These are phyloP conservation scores for Salvia sclarea DNA, from an alignment of 305 asterid species.

Conservation along the genomic window DNA sequence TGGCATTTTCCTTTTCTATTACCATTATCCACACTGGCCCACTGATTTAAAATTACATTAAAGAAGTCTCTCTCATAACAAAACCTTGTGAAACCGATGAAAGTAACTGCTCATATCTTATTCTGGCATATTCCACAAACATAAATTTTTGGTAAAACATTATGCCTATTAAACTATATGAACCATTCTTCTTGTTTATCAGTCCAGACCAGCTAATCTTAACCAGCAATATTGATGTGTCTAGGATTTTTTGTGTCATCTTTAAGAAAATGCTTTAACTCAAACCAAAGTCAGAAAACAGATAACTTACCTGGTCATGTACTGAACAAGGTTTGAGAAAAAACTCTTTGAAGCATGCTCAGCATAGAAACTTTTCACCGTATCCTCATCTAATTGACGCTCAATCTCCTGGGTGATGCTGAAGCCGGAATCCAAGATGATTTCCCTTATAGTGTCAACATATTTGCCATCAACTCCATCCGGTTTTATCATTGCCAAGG, in stretches of 20 bases:
- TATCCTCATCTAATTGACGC: conserved; percentile 58
- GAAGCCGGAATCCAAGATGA: conserved; percentile 60
- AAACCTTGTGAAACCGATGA: background rate
- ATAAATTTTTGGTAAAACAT: background rate
- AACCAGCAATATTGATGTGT: background rate
- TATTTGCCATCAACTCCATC: conserved; percentile 75
- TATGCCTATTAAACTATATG: background rate
- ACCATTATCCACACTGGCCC: conserved; percentile 79
- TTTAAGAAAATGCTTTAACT: conserved; percentile 14
- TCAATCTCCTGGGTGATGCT: conserved; percentile 50
- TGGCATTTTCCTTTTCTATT: conserved; percentile 74
- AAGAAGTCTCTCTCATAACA: conserved; percentile 22
- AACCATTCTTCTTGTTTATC: conserved; percentile 7
- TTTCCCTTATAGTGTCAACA: conserved; percentile 53
- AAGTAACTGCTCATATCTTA: background rate
- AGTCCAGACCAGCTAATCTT: conserved; percentile 22
- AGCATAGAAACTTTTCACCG: conserved; percentile 55
- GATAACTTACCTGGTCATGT: conserved; percentile 67
- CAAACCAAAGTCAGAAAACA: conserved; percentile 18
- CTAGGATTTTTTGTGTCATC: background rate
- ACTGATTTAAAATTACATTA: conserved; percentile 35
- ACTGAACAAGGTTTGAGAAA: conserved; percentile 64
- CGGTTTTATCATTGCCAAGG: conserved; percentile 84
- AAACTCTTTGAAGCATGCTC: conserved; percentile 74
- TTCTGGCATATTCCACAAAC: background rate